Evolutionary conservation across 2,329 filamentous ascomycete genomes (phyloP).

Genomic region (Phaeosphaeria sp.): DNA sequence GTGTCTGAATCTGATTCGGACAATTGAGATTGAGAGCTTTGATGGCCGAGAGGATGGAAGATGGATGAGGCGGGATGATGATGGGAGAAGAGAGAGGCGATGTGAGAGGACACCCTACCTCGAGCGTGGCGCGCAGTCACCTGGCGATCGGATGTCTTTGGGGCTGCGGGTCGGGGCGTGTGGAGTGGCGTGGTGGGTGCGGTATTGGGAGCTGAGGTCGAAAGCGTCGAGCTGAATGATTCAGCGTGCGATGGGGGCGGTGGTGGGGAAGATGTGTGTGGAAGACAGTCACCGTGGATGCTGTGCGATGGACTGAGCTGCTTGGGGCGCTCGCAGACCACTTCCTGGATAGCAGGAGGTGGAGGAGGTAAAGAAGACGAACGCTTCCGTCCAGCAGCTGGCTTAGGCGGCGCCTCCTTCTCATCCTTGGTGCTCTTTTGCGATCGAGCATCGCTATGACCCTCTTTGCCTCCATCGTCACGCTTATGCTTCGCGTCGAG

Average conservation of each 20-base stretch:
- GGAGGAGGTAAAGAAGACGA: not conserved
- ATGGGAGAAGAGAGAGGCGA: slow-evolving; percentile 6
- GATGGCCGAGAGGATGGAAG: slow-evolving; percentile 1
- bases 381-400: not conserved
- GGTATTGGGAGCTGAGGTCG: slow-evolving; percentile 4
- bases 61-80: slow-evolving; percentile 1
- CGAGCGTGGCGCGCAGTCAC: slow-evolving; percentile 16
- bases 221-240: not conserved
- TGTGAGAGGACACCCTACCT: slow-evolving; percentile 16
- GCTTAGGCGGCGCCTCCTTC: not conserved
- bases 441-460: not conserved
- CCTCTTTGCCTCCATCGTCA: not conserved
- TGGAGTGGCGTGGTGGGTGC: slow-evolving; percentile 8
- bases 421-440: not conserved
- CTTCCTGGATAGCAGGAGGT: not conserved
- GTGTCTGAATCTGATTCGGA: slow-evolving; percentile 2
- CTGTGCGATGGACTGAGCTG: not conserved
- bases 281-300: not conserved
- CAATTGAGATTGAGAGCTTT: not conserved
- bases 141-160: not conserved
- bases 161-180: not conserved
- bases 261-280: not conserved
- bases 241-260: not conserved
- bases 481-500: slow-evolving; percentile 23
- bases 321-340: not conserved